Percentiles rank a stretch among this genome's conserved stretches.
phyloP scores from a whole-genome alignment of 768 basidiomycete species.

The Pulveroboletus ravenelii region DNA sequence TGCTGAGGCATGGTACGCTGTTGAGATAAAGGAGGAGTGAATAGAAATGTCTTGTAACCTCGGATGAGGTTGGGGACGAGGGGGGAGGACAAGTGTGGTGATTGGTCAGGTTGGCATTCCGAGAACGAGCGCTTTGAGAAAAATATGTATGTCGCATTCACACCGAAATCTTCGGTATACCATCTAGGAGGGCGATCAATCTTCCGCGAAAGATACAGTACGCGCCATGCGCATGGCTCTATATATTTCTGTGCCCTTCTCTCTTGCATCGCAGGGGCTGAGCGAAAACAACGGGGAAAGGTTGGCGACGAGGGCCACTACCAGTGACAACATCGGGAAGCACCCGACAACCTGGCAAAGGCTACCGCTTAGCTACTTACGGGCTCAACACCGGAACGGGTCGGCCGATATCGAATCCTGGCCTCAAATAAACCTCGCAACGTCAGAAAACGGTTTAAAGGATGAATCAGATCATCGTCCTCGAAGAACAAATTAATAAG shows the following conservation, averaged over 20 bases:
- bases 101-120: slow-evolving; percentile 20
- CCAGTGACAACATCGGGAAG: slow-evolving; percentile 7
- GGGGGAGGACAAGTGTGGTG: slow-evolving; percentile 8
- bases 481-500: slow-evolving; percentile 14
- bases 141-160: slow-evolving; percentile 15
- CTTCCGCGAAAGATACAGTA: slow-evolving; percentile 24
- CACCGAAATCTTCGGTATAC: slow-evolving; percentile 14
- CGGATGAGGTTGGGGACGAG: slow-evolving; percentile 3
- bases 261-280: slow-evolving; percentile 21
- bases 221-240: slow-evolving; percentile 15
- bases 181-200: slow-evolving; percentile 17
- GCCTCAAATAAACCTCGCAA: slow-evolving; percentile 4
- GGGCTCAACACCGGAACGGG: slow-evolving; percentile 2
- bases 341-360: slow-evolving; percentile 10
- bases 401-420: slow-evolving; percentile 9
- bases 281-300: slow-evolving; percentile 25
- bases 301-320: slow-evolving; percentile 11
- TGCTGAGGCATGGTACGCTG: slow-evolving; percentile 42
- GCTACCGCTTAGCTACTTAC: slow-evolving; percentile 19
- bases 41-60: slow-evolving; percentile 17
- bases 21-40: slow-evolving; percentile 10
- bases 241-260: slow-evolving; percentile 26
- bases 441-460: slow-evolving; percentile 5
- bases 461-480: slow-evolving; percentile 14
- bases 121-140: slow-evolving; percentile 9